A percentile compares a stretch with the other conserved stretches of the same genome.
Conservation (phyloP, 257 asterid species). For the Nicotiana benthamiana region DNA sequence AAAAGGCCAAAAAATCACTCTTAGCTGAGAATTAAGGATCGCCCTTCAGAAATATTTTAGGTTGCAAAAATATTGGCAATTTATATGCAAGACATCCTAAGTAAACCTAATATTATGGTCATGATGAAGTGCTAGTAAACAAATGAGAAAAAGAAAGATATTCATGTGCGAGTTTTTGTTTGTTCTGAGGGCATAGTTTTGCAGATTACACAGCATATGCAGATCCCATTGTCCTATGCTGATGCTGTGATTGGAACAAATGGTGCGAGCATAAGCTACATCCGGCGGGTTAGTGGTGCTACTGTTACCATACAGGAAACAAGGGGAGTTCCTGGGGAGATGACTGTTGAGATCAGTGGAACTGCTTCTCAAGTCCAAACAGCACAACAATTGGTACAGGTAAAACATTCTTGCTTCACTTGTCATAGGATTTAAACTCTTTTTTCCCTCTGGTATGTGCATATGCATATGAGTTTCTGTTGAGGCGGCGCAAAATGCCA, state of each 20-base stretch:
- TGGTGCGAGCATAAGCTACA: constrained; percentile 90
- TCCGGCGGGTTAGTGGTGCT: constrained; percentile 88
- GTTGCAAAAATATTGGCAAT: not conserved
- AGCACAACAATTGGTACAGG: constrained; percentile 95
- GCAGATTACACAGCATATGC: constrained; percentile 79
- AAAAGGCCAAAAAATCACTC: too few species aligned
- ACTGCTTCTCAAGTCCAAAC: constrained; percentile 93
- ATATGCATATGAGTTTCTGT: not conserved
- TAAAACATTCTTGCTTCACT: constrained; percentile 13
- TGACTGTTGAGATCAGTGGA: constrained; percentile 96
- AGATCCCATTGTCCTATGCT: constrained; percentile 82
- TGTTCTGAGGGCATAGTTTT: constrained; percentile 10
- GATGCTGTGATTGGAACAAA: constrained; percentile 94
- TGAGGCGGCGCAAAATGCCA: too few species aligned
- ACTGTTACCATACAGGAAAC: constrained; percentile 94
- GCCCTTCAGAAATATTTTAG: not conserved
- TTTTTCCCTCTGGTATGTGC: not conserved
- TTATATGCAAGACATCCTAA: not conserved
- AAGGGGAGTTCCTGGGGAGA: constrained; percentile 85
- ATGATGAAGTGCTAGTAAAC: not conserved
- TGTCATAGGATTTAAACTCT: not conserved
- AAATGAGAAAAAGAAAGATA: not conserved
- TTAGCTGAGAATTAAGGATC: not conserved
- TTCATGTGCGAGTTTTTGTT: not conserved
- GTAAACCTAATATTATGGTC: not conserved